phyloP scores from a whole-genome alignment of 768 basidiomycete genomes.

The Pulveroboletus ravenelii region DNA sequence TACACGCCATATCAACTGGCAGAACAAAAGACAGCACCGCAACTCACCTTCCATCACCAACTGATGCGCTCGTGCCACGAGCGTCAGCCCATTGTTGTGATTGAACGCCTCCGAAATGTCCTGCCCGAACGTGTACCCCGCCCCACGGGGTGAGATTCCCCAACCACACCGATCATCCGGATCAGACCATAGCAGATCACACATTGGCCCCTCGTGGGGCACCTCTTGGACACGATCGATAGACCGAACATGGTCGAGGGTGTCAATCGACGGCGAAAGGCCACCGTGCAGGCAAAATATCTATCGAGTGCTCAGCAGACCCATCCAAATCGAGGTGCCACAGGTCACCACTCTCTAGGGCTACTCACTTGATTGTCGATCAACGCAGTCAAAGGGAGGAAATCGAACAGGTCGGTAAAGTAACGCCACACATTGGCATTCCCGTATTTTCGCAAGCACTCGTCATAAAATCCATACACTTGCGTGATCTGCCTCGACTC shows the following conservation, averaged over 20 bases:
- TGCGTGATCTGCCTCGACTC: slow-evolving; percentile 99
- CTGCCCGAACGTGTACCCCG: slow-evolving; percentile 98
- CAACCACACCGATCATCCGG: slow-evolving; percentile 99
- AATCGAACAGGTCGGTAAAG: slow-evolving; percentile 99
- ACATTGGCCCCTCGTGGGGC: slow-evolving; percentile 99
- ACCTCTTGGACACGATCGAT: slow-evolving; percentile 99
- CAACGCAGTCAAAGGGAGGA: slow-evolving; percentile 92
- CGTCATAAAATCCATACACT: slow-evolving; percentile 99
- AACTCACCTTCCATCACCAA: slow-evolving; percentile 91
- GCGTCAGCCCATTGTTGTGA: slow-evolving; percentile 96
- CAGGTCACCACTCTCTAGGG: neutral
- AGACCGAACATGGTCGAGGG: slow-evolving; percentile 96
- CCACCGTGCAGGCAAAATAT: slow-evolving; percentile 99
- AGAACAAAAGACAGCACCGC: neutral
- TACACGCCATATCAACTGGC: slow-evolving; percentile 23
- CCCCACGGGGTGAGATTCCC: slow-evolving; percentile 98
- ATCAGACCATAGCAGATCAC: slow-evolving; percentile 98
- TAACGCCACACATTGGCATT: slow-evolving; percentile 99
- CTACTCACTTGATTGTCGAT: slow-evolving; percentile 96
- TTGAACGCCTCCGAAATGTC: slow-evolving; percentile 99
- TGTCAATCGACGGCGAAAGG: slow-evolving; percentile 97
- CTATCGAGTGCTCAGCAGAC: slow-evolving; percentile 38
- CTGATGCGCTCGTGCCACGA: slow-evolving; percentile 92
- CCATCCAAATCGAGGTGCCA: neutral
- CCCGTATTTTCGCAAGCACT: slow-evolving; percentile 98